Evolutionary conservation across 2,329 filamentous ascomycete genomes (phyloP).

Genomic region (Scedosporium apiospermum): DNA sequence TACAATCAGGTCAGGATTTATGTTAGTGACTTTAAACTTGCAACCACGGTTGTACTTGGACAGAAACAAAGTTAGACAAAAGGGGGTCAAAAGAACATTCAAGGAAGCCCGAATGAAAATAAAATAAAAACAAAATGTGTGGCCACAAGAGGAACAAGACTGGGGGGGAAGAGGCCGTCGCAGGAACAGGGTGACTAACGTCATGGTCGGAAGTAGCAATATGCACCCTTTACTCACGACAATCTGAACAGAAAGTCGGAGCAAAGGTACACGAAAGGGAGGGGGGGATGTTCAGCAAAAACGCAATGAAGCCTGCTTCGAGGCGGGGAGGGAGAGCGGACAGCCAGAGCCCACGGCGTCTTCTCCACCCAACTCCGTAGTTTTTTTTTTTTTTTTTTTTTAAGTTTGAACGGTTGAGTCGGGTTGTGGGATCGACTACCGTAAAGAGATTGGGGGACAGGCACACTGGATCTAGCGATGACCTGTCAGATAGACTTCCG

Average conservation of each 20-base stretch:
- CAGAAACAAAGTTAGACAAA: constrained; percentile 12
- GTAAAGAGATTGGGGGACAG: not conserved
- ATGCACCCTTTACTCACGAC: constrained; percentile 28
- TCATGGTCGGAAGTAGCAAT: not conserved
- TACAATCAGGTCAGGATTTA: constrained; percentile 7
- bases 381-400: not conserved
- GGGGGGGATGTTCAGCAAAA: constrained; percentile 6
- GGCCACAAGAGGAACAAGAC: constrained; percentile 7
- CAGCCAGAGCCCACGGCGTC: not conserved
- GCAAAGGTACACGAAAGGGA: constrained; percentile 24
- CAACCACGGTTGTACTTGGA: constrained; percentile 1
- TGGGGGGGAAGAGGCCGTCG: constrained; percentile 9
- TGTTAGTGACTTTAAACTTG: constrained; percentile 8
- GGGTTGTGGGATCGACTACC: not conserved
- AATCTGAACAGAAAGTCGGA: constrained; percentile 35
- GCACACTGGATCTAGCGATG: not conserved
- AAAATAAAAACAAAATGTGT: not conserved
- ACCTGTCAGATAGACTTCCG: not conserved
- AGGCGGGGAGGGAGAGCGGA: constrained; percentile 2
- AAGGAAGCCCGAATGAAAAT: not conserved
- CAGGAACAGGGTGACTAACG: constrained; percentile 2
- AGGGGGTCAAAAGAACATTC: not conserved
- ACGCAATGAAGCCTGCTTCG: not conserved
- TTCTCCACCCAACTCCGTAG: not conserved
- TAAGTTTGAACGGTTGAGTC: not conserved